Evolutionary conservation across 805 yeast species (phyloP), one percentile per base, ranked within the genome.

Genomic region (Pichia heedii): DNA sequence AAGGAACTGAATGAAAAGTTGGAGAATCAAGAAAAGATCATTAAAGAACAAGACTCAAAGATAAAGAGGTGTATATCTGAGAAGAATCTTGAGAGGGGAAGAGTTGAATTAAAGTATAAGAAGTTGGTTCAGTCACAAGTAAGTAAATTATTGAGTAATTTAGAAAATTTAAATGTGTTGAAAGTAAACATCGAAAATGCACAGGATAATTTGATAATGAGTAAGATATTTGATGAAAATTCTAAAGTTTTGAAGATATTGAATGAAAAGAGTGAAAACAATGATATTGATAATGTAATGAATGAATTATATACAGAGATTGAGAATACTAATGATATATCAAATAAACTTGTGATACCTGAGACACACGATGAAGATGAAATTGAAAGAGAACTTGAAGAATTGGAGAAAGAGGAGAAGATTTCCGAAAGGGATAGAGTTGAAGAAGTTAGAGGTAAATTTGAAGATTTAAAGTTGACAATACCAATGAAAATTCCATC

Each of bases 161-260:
- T 54, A 16, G 64, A 57, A 34, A 55, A 55, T 16, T 37, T 62
- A 39, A 41, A 48, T 8, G 22, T 49, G 1, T 34, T 61, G 24
- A 46, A 54, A 33, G 33, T 51, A 30, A 55, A 53, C 33, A 49
- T 62, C 19, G 58, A 59, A 32, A 61, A 57, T 35, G 57, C 63
- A 12, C 52, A 53, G 24, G 53, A 47, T 40, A 58, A 56, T 41
- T 8, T 49, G 13, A 24, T 54, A 27, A 50, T 54, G 11, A 41
- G 52, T 12, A 50, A 48, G 20, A 48, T 58, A 7, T 48, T 60
- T 29, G 56, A 58, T 39, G 39, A 54, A 10, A 60, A 59, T 41
- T 42, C 59, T 2, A 46, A 47, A 16, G 38, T 57, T 0, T 42
- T 62, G 32, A 53, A 53, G 37, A 42, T 49, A 2, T 42, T 63